Percentiles rank a stretch among this genome's conserved stretches.
Conservation (phyloP, 2,329 filamentous ascomycete genomes). For the Calycina marina region DNA sequence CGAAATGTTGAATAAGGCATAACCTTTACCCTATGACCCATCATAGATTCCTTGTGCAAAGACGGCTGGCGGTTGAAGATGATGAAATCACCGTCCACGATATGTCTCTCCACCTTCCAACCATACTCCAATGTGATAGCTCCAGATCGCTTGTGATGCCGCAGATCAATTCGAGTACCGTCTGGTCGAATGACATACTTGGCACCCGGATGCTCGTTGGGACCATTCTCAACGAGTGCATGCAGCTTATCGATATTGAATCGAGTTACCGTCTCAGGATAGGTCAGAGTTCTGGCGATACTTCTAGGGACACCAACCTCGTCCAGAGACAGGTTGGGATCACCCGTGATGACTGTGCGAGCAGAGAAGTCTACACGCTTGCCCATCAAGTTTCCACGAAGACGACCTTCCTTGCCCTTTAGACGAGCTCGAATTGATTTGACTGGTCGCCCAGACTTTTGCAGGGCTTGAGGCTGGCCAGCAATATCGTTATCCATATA, state of each 20-base stretch:
- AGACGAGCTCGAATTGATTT: slow-evolving; percentile 94
- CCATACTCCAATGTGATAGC: slow-evolving; percentile 85
- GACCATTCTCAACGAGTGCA: slow-evolving; percentile 79
- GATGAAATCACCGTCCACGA: slow-evolving; percentile 92
- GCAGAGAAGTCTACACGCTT: slow-evolving; percentile 99
- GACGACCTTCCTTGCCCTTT: slow-evolving; percentile 97
- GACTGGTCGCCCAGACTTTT: slow-evolving; percentile 91
- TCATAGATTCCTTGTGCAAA: slow-evolving; percentile 99
- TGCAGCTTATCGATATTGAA: slow-evolving; percentile 95
- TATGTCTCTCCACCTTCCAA: slow-evolving; percentile 96
- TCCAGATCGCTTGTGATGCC: slow-evolving; percentile 73
- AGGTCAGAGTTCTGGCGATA: slow-evolving; percentile 85
- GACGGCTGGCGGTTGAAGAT: slow-evolving; percentile 99
- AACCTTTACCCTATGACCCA: slow-evolving; percentile 93
- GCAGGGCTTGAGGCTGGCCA: slow-evolving; percentile 81
- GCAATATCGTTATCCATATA: slow-evolving; percentile 99
- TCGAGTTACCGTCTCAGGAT: slow-evolving; percentile 91
- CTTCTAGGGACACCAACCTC: slow-evolving; percentile 93
- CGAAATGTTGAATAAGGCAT: slow-evolving; percentile 99
- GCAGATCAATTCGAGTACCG: slow-evolving; percentile 85
- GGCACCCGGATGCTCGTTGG: slow-evolving; percentile 87
- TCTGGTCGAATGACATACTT: slow-evolving; percentile 93
- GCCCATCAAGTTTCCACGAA: slow-evolving; percentile 97
- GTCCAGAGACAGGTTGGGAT: slow-evolving; percentile 89
- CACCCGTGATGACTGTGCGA: slow-evolving; percentile 98